Percentiles rank a stretch among this genome's conserved stretches.
Evolutionary conservation across 73 alveolate species (phyloP).

Genomic region (Paramecium octaurelia): DNA sequence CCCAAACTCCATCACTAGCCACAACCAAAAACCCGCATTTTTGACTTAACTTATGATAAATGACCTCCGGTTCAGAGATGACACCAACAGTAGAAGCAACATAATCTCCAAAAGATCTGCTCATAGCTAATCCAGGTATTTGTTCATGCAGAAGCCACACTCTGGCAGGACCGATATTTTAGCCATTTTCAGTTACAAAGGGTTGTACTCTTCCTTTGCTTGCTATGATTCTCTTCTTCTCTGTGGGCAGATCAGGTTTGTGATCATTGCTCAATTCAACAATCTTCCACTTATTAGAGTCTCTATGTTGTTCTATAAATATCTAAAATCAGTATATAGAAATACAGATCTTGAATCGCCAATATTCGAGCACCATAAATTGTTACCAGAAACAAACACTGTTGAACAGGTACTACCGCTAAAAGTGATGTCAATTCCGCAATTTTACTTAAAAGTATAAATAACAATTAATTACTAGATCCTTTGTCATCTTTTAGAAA

Average conservation of each 20-base stretch:
- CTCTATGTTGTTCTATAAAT: constrained; percentile 20
- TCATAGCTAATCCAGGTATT: constrained; percentile 98
- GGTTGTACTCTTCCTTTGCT: constrained; percentile 89
- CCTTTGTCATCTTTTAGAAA: constrained; percentile 6
- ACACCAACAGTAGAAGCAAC: constrained; percentile 92
- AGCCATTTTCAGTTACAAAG: constrained; percentile 67
- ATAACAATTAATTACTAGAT: background rate
- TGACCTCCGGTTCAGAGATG: constrained; percentile 86
- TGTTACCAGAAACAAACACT: constrained; percentile 58
- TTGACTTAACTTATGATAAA: constrained; percentile 63
- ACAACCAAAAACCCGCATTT: constrained; percentile 80
- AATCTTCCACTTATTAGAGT: constrained; percentile 52
- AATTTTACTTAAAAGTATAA: background rate
- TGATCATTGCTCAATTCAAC: constrained; percentile 81
- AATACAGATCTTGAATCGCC: constrained; percentile 76
- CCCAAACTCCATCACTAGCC: constrained; percentile 97
- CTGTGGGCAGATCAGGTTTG: constrained; percentile 84
- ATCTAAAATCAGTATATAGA: constrained; percentile 58
- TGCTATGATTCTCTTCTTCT: constrained; percentile 77
- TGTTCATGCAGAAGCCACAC: constrained; percentile 91
- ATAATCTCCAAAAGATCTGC: constrained; percentile 93
- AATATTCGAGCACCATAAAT: constrained; percentile 66
- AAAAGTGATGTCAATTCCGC: constrained; percentile 65
- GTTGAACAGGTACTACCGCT: constrained; percentile 68
- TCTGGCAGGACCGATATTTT: constrained; percentile 90